Evolutionary conservation across 768 basidiomycete genomes (phyloP), one percentile per base, ranked within the genome.

Genomic region (Tephrocybe sp.): DNA sequence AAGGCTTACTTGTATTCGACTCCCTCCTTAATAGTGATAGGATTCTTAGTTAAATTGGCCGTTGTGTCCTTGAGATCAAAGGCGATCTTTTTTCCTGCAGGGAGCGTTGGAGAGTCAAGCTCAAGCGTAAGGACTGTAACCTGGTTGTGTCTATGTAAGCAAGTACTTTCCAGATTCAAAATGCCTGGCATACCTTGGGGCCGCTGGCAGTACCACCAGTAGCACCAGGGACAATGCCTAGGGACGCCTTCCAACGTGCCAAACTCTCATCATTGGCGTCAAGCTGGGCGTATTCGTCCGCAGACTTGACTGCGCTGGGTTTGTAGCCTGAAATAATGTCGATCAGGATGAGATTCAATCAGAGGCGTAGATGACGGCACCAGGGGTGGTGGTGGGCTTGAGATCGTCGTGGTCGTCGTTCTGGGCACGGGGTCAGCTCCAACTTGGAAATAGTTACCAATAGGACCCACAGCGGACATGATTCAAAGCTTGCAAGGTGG

Each of bases 201-300:
- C 81, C 83, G 58, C 54, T 69, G 12, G 73, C 66, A 50, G 73
- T 62, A 17, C 64, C 71, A 12, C 43, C 24, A 3, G 65, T 23
- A 17, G 65, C 74, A 24, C 80, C 84, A 28, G 83, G 77, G 45
- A 80, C 78, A 54, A 98, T 84, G 47, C 96, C 96, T 23, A 98
- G 78, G 47, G 87, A 93, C 33, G 91, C 92, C 68, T 98, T 98
- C 96, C 96, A 98, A 57, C 93, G 85, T 26, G 88, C 85, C 61
- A 98, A 79, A 67, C 90, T 93, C 71, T 97, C 95, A 66, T 98
- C 95, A 55, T 89, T 78, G 25, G 88, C 85, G 71, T 97, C 95
- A 38, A 96, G 81, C 33, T 85, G 71, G 21, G 90, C 88, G 39
- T 92, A 90, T 66, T 95, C 91, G 21, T 90, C 91, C 11, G 88